Evolutionary conservation across 352 stramenopile genomes (phyloP).

Genomic region (Phytophthora tubulina): DNA sequence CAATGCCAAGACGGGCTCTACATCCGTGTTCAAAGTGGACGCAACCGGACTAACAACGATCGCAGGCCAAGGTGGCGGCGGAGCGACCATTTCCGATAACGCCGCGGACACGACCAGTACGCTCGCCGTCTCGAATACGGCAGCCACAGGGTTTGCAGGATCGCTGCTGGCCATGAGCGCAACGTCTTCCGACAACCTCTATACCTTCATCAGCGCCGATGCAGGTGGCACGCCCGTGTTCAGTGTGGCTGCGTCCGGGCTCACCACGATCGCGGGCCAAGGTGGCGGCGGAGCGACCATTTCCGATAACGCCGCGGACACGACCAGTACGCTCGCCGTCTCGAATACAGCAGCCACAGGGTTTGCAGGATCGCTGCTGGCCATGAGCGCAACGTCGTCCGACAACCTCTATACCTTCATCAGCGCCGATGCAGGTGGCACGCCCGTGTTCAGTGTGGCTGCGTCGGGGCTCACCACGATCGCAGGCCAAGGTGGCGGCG

Average conservation of each 20-base stretch:
- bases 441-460: slow-evolving; percentile 2
- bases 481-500: not conserved
- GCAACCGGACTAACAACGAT: too few species aligned
- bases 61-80: too few species aligned
- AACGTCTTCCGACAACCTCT: too few species aligned
- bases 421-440: not conserved
- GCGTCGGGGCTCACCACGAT: slow-evolving; percentile 11
- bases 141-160: too few species aligned
- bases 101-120: too few species aligned
- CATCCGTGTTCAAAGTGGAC: too few species aligned
- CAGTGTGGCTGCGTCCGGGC: slow-evolving; percentile 35
- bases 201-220: too few species aligned
- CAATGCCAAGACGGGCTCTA: too few species aligned
- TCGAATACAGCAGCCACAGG: not conserved
- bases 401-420: not conserved
- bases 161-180: too few species aligned
- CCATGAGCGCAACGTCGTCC: not conserved
- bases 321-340: slow-evolving; percentile 7
- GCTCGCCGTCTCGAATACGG: too few species aligned
- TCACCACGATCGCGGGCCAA: slow-evolving; percentile 6
- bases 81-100: too few species aligned
- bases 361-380: slow-evolving; percentile 16
- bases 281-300: slow-evolving; percentile 21
- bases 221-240: slow-evolving; percentile 18
- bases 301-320: not conserved